A percentile compares a stretch with the other conserved stretches of the same genome.
Conservation (phyloP, 768 basidiomycete genomes). For the Termitomyces sp. region DNA sequence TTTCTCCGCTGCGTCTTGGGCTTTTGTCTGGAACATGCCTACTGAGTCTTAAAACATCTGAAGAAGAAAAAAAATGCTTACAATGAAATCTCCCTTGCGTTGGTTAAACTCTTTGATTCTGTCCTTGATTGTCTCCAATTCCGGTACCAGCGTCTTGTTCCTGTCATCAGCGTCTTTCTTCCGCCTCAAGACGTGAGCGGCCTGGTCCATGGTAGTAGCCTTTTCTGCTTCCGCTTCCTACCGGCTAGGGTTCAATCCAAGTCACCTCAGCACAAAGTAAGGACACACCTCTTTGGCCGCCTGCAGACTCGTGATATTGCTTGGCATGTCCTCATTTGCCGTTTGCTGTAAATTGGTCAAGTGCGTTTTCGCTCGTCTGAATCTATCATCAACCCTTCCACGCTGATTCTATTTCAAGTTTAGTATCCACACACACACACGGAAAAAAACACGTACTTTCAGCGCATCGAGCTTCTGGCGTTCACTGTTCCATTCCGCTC, state of each 20-base stretch:
- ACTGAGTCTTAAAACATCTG: not conserved
- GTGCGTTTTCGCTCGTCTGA: conserved; percentile 19
- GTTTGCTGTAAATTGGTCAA: conserved; percentile 49
- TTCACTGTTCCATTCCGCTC: conserved; percentile 24
- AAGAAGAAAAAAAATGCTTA: conserved; percentile 25
- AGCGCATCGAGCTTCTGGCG: conserved; percentile 28
- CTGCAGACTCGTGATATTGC: conserved; percentile 54
- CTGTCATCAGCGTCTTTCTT: conserved; percentile 45
- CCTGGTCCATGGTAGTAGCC: conserved; percentile 43
- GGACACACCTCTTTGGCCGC: conserved; percentile 46
- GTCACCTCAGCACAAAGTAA: not conserved
- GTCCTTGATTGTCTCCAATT: conserved; percentile 42
- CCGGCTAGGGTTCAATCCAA: not conserved
- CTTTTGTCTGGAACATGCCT: conserved; percentile 34
- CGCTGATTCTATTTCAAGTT: conserved; percentile 24
- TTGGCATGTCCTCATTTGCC: conserved; percentile 67
- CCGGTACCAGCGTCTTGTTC: conserved; percentile 38
- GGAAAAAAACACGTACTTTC: conserved; percentile 22
- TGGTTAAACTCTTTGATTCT: conserved; percentile 52
- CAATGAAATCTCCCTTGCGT: conserved; percentile 37
- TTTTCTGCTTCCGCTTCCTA: conserved; percentile 60
- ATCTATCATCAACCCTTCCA: conserved; percentile 6
- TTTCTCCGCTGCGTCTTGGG: conserved; percentile 43
- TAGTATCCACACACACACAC: not conserved
- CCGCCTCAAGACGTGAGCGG: conserved; percentile 37